Base-by-base conservation (phyloP, 345 rosid genomes). In the Eutrema yunnanense region DNA sequence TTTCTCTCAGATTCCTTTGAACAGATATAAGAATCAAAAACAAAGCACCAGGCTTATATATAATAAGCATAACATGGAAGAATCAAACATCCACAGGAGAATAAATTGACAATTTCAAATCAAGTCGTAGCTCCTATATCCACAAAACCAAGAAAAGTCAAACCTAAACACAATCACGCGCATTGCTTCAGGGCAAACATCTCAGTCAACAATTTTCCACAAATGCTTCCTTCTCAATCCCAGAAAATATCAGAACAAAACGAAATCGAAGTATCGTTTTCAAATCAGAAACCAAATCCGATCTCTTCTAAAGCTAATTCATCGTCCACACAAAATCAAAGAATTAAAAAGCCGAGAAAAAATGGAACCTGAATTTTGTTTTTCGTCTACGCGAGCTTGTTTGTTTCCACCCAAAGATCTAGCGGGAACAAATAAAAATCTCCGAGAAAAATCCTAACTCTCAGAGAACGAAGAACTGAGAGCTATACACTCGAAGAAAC, bases 391-490 rank as follows among this genome's bases (percentile, higher is more conserved):
- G 65, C 52, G 72, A 73, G 66, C 79, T 75, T 75, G 30, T 69
- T 46, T 36, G 64, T n/a, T 62, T 36, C 59, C 50, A 47, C 63
- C 43, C 16, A 75, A 75, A 75, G 79, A 75, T 75, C 77, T 65
- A 55, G 2, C 0, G 13, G 4, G 26, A 67, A 22, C 32, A 26
- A 12, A 6, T 29, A 46, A 37, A 26, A 33, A 33, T 4, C 57
- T 34, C 58, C 26, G n/a, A 16, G 33, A 54, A 22, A 64, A 64
- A 1, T 11, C 30, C 12, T 59, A 53, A 29, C 50, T 61, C 65
- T 63, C 62, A 70, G 60, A 61, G 46, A 55, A 46, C 38, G 46
- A 70, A 68, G 9, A 62, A 60, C 69, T 46, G 42, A 61, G 50
- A 60, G 52, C 69, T 61, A 60, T 33, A 11, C n/a, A 74, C 7